Evolutionary conservation across 768 basidiomycete species (phyloP).

Genomic region (Leccinum barrowsii): DNA sequence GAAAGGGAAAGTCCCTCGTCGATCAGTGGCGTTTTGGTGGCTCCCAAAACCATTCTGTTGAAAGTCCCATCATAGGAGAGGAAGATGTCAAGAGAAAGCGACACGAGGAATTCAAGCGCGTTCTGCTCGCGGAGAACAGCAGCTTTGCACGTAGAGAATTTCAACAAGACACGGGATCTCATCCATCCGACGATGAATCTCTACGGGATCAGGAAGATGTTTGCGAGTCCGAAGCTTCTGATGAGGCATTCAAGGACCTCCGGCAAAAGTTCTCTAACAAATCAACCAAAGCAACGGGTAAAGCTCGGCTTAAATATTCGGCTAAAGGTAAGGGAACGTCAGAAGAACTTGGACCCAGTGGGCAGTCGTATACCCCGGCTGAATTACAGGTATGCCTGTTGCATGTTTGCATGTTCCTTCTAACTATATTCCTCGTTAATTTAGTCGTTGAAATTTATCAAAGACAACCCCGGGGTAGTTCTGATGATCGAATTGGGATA

Average conservation of each 20-base stretch:
- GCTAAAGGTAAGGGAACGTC: constrained; percentile 33
- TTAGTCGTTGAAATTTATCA: constrained; percentile 50
- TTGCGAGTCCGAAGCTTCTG: constrained; percentile 39
- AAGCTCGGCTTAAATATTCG: constrained; percentile 27
- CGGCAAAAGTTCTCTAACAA: constrained; percentile 44
- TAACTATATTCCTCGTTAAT: background rate
- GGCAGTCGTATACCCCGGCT: constrained; percentile 69
- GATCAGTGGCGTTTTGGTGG: constrained; percentile 48
- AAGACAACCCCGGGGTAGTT: constrained; percentile 59
- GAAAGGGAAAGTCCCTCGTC: constrained; percentile 16
- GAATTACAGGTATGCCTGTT: constrained; percentile 58
- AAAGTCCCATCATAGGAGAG: constrained; percentile 13
- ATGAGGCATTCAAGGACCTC: constrained; percentile 45
- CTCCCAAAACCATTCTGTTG: constrained; percentile 1
- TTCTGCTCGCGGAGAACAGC: constrained; percentile 47
- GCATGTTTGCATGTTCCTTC: background rate
- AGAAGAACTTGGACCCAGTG: constrained; percentile 59
- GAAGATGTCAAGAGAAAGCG: constrained; percentile 46
- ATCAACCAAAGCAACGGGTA: constrained; percentile 34
- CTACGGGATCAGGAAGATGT: constrained; percentile 24
- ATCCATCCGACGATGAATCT: constrained; percentile 23
- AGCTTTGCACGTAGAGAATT: constrained; percentile 26
- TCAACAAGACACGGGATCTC: constrained; percentile 9
- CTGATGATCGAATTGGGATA: constrained; percentile 85
- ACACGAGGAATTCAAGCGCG: constrained; percentile 49